Evolutionary conservation across 1,284 basidiomycete genomes (phyloP), one percentile per base, ranked within the genome.

Genomic region (Melampsora americana): DNA sequence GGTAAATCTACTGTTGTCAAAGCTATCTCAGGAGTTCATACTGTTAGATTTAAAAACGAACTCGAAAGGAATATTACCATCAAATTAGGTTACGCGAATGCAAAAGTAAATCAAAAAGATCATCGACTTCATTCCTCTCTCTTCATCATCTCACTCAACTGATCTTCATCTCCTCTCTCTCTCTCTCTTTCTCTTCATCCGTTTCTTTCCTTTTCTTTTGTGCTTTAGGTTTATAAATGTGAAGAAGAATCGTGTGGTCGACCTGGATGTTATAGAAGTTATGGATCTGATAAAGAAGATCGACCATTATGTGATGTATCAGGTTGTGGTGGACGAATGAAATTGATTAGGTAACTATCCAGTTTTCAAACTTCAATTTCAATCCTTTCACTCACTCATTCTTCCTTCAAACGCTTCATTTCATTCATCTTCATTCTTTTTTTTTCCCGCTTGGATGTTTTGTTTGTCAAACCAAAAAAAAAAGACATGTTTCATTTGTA

Each of bases 1-100:
- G 95, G 95, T 81, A 98, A 99, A 86, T 97, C 94, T 69, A 98
- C 95, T 9, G 95, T 98, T 69, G 96, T 98, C 78, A 95, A 98
- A 85, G 95, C 95, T 66, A 98, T 99, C 84, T 98, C 95, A 20
- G 95, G 95, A n/a, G 95, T 98, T 16, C 91, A 92, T 89, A 99
- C 95, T 39, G 95, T 99, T 77, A 88, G 95, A 81, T 99, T 99
- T 86, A 99, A 99, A 87, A 98, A 97, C 84, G 96, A 99, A 84
- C 88, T 96, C 73, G 93, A 96, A 78, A 87, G 95, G 79, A 99
- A 99, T 85, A 99, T 99, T 81, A 99, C 96, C 62, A 99, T 99
- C 86, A 99, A 99, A 86, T 88, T 99, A 65, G 96, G 87, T 80
- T 99, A 99, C 84, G 95, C 95, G 68, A 99, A 98, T 80, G 96